Percentiles rank a stretch among this genome's conserved stretches.
These are phyloP conservation scores for Pneumocystis sp. DNA, from an alignment of 1,139 yeast genomes.

Conservation along the genomic window DNA sequence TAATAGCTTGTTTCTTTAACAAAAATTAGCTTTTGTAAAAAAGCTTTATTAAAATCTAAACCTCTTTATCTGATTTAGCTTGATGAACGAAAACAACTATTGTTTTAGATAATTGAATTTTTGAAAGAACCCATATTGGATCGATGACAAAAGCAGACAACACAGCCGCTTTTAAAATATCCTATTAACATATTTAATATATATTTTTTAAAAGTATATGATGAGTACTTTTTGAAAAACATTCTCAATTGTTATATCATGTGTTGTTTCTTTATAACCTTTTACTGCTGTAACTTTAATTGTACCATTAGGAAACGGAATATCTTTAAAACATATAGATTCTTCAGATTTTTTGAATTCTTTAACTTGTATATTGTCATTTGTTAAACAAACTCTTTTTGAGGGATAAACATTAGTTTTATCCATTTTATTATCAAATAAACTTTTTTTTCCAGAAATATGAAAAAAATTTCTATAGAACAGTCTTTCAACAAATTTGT, in stretches of 20 bases:
- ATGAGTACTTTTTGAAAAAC: slow-evolving; percentile 14
- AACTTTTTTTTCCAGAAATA: neutral
- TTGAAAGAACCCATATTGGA: slow-evolving; percentile 7
- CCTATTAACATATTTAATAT: slow-evolving; percentile 2
- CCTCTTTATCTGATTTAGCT: neutral
- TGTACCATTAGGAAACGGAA: slow-evolving; percentile 11
- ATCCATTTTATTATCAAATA: neutral
- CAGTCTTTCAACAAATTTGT: neutral
- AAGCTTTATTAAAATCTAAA: neutral
- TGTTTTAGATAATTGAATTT: slow-evolving; percentile 5
- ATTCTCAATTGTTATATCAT: slow-evolving; percentile 16
- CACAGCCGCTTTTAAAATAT: slow-evolving; percentile 13
- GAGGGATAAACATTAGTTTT: neutral
- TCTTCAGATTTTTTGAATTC: neutral
- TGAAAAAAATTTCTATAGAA: neutral
- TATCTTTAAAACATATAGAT: neutral
- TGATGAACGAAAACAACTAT: slow-evolving; percentile 1
- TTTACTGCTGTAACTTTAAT: slow-evolving; percentile 16
- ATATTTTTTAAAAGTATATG: neutral
- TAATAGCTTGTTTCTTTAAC: neutral
- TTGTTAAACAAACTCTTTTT: neutral
- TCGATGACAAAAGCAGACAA: slow-evolving; percentile 14
- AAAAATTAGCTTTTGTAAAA: neutral
- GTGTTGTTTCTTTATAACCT: slow-evolving; percentile 10
- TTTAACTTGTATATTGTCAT: neutral